A percentile compares a stretch with the other conserved stretches of the same genome.
Evolutionary conservation across 192 early-diverging fungal species (phyloP).

Genomic region (Coemansia erecta): DNA sequence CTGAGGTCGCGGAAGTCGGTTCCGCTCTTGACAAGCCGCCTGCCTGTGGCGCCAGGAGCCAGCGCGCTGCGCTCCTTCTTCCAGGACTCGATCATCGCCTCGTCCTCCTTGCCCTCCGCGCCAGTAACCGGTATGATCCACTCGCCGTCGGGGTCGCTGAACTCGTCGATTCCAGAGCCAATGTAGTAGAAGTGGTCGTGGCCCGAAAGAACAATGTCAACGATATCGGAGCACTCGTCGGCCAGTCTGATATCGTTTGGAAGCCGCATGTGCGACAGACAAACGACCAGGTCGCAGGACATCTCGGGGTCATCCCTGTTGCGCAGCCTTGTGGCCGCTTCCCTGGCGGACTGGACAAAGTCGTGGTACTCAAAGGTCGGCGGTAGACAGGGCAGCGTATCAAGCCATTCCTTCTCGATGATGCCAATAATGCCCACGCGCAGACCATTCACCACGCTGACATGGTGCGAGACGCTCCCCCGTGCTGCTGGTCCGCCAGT

Average conservation of each 20-base stretch:
- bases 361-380: slow-evolving; percentile 60
- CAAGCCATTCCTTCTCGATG: slow-evolving; percentile 70
- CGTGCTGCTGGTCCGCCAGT: slow-evolving; percentile 32
- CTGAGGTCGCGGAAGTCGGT: slow-evolving; percentile 68
- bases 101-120: slow-evolving; percentile 27
- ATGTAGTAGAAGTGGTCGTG: slow-evolving; percentile 71
- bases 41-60: slow-evolving; percentile 12
- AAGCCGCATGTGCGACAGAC: slow-evolving; percentile 73
- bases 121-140: not conserved
- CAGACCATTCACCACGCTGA: slow-evolving; percentile 53
- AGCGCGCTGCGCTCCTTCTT: slow-evolving; percentile 34
- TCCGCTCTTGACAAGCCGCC: slow-evolving; percentile 65
- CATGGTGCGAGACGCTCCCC: slow-evolving; percentile 37
- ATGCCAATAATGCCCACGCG: slow-evolving; percentile 69
- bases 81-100: slow-evolving; percentile 41
- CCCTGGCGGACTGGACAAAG: slow-evolving; percentile 52
- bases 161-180: slow-evolving; percentile 50
- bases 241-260: slow-evolving; percentile 64
- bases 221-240: slow-evolving; percentile 47
- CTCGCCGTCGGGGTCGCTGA: slow-evolving; percentile 12
- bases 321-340: slow-evolving; percentile 38
- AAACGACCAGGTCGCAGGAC: slow-evolving; percentile 63
- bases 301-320: slow-evolving; percentile 27
- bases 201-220: slow-evolving; percentile 70
- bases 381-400: slow-evolving; percentile 62